Percentiles rank a stretch among this genome's conserved stretches.
Evolutionary conservation across 2,329 filamentous ascomycete genomes (phyloP).

Genomic region (Fusarium sp.): DNA sequence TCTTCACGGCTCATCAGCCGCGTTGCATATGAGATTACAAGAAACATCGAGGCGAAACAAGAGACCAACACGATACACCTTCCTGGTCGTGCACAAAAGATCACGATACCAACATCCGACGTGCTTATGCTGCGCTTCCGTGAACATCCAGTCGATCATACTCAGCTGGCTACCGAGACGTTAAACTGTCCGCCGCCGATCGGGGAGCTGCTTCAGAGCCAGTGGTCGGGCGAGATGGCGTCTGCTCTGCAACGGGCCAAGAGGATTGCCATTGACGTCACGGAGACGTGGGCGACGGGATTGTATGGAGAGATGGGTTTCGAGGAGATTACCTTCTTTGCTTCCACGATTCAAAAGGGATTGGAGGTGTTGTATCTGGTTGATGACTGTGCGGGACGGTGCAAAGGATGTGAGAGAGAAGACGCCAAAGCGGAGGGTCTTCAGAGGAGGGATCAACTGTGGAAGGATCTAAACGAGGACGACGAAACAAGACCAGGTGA

Average conservation of each 20-base stretch:
- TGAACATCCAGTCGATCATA: conserved; percentile 23
- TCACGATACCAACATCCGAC: conserved; percentile 43
- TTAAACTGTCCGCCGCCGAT: conserved; percentile 36
- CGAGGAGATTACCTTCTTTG: conserved; percentile 47
- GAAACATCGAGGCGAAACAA: neutral
- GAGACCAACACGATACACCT: conserved; percentile 41
- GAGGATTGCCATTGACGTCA: conserved; percentile 46
- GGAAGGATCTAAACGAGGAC: conserved; percentile 34
- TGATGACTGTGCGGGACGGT: conserved; percentile 44
- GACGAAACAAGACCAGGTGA: conserved; percentile 37
- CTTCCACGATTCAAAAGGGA: conserved; percentile 44
- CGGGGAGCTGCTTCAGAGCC: conserved; percentile 42
- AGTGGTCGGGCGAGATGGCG: conserved; percentile 47
- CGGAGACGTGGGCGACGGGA: conserved; percentile 41
- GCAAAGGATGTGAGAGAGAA: conserved; percentile 33
- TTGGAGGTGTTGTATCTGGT: conserved; percentile 50
- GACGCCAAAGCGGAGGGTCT: conserved; percentile 23
- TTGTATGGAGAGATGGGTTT: conserved; percentile 34
- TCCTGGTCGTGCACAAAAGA: conserved; percentile 36
- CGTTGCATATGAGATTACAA: conserved; percentile 15
- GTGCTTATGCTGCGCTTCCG: conserved; percentile 46
- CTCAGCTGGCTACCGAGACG: conserved; percentile 13
- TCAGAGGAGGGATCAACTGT: conserved; percentile 34
- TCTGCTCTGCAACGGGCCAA: conserved; percentile 40
- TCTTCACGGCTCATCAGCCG: conserved; percentile 19